Conservation (phyloP, 805 yeast genomes). For the Lachancea meyersii region DNA sequence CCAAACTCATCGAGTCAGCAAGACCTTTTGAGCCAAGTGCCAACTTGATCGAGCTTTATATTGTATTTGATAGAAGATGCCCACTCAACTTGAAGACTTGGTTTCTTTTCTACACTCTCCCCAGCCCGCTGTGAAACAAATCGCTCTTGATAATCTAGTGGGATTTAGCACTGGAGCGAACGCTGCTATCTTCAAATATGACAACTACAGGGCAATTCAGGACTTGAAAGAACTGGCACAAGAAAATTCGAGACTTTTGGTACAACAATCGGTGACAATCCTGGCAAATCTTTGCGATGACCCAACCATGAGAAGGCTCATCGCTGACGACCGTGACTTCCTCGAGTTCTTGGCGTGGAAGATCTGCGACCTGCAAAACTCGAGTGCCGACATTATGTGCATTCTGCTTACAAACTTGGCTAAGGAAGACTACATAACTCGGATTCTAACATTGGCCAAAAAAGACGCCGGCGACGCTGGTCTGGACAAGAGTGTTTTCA, state of each 20-base stretch:
- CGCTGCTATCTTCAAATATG: slow-evolving; percentile 58
- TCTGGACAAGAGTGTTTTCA: slow-evolving; percentile 46
- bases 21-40: not conserved
- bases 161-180: slow-evolving; percentile 73
- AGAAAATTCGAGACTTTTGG: slow-evolving; percentile 49
- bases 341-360: slow-evolving; percentile 42
- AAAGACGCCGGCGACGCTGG: slow-evolving; percentile 28
- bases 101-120: slow-evolving; percentile 79
- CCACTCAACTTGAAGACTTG: slow-evolving; percentile 50
- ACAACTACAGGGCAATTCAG: slow-evolving; percentile 61
- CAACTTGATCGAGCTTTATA: not conserved
- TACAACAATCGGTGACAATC: slow-evolving; percentile 67
- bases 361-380: slow-evolving; percentile 50
- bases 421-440: slow-evolving; percentile 59
- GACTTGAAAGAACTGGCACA: slow-evolving; percentile 60
- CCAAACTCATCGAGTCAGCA: not conserved
- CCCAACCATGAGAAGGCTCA: slow-evolving; percentile 49
- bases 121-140: slow-evolving; percentile 70
- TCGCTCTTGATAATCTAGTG: slow-evolving; percentile 78
- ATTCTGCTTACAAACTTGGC: slow-evolving; percentile 83
- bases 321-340: slow-evolving; percentile 60
- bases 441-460: slow-evolving; percentile 39
- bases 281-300: slow-evolving; percentile 80
- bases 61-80: slow-evolving; percentile 32
- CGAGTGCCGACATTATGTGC: slow-evolving; percentile 73